Evolutionary conservation across 106 monocot species (phyloP).

Genomic region (Xerophyta viscosa): DNA sequence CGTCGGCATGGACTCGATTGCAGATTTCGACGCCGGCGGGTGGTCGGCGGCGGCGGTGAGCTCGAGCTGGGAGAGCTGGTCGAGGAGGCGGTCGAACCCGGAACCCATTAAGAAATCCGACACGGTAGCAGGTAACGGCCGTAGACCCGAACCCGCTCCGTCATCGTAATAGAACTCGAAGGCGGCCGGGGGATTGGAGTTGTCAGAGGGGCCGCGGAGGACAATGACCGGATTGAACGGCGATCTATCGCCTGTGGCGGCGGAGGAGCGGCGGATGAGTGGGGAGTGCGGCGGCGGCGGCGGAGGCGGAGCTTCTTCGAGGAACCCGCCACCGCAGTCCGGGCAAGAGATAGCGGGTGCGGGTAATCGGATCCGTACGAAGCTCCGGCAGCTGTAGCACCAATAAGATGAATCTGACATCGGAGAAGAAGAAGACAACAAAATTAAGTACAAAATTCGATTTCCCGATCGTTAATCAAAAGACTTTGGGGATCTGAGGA

Average conservation of each 20-base stretch:
- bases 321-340: constrained; percentile 32
- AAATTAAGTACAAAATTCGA: too few relatives aligned
- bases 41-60: constrained; percentile 20
- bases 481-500: too few relatives aligned
- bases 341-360: constrained; percentile 18
- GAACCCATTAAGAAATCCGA: constrained; percentile 77
- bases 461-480: too few relatives aligned
- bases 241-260: constrained; percentile 27
- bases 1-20: constrained; percentile 64
- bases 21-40: constrained; percentile 63
- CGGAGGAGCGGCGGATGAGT: constrained; percentile 5
- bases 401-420: constrained; percentile 18
- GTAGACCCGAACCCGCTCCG: constrained; percentile 53
- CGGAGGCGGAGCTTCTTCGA: constrained; percentile 20
- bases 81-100: constrained; percentile 62
- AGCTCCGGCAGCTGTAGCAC: constrained; percentile 40
- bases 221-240: constrained; percentile 65
- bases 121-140: constrained; percentile 50
- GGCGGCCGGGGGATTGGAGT: constrained; percentile 1
- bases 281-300: constrained; percentile 12
- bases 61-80: constrained; percentile 67
- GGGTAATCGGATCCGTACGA: constrained; percentile 16
- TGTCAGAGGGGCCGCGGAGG: constrained; percentile 31
- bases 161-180: constrained; percentile 80
- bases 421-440: not conserved